Evolutionary conservation across 164 flowering plant species (phyloP).

Genomic region (Chimonanthus salicifolius): DNA sequence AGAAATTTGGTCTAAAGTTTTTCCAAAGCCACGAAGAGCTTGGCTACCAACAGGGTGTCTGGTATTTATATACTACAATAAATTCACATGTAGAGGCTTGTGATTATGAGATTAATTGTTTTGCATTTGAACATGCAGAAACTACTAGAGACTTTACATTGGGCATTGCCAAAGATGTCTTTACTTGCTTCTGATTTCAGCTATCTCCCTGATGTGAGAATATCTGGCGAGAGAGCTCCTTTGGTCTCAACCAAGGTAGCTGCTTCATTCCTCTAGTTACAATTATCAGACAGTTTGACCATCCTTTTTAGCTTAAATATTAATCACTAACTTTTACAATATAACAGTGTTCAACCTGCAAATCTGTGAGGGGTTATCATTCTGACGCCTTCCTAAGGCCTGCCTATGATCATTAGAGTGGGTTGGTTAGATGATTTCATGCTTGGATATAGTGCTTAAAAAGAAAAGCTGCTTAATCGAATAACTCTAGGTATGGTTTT

Average conservation of each 20-base stretch:
- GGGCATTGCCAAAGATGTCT: conserved; percentile 89
- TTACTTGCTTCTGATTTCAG: conserved; percentile 95
- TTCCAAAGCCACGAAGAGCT: conserved; percentile 73
- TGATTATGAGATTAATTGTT: conserved; percentile 3
- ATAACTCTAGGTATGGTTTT: no score
- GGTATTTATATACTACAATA: conserved; percentile 30
- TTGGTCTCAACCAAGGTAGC: conserved; percentile 85
- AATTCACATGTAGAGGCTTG: neutral
- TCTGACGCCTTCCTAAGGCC: no score
- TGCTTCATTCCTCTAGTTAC: conserved; percentile 3
- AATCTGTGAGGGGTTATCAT: no score
- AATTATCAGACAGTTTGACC: neutral
- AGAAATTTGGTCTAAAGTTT: conserved; percentile 65
- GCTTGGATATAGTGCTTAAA: no score
- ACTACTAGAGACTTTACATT: conserved; percentile 77
- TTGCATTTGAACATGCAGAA: conserved; percentile 43
- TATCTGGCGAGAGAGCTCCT: conserved; percentile 95
- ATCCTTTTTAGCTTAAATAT: neutral
- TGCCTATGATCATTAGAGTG: no score
- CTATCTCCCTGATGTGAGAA: conserved; percentile 87
- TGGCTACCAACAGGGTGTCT: conserved; percentile 98
- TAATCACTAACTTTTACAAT: no score
- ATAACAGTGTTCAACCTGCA: no score
- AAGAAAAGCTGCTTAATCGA: no score
- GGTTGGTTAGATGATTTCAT: no score